Evolutionary conservation across 139 green algal species (phyloP).

Genomic region (Pleodorina starrii): DNA sequence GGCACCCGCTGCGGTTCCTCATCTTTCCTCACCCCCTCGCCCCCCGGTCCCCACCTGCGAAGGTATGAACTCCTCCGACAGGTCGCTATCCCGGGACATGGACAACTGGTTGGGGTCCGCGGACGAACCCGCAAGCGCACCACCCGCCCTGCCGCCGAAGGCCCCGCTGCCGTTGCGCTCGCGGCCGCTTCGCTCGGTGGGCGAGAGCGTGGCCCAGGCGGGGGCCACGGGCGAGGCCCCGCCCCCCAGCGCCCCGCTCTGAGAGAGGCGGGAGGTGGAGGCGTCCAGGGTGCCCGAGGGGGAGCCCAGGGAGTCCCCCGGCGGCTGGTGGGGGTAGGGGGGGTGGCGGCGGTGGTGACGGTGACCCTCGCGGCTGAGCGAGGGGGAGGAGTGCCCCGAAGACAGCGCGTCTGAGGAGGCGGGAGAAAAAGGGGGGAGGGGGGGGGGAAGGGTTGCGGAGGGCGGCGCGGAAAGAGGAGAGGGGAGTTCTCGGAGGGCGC

Average conservation of each 20-base stretch:
- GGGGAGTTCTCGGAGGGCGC: too few species aligned
- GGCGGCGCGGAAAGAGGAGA: too few species aligned
- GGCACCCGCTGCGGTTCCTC: too few species aligned
- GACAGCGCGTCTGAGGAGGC: not conserved
- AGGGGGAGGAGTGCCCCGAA: conserved; percentile 13
- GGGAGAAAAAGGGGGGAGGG: too few species aligned
- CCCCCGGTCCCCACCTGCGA: conserved; percentile 25
- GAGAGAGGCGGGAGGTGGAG: not conserved
- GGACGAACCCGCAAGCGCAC: too few species aligned
- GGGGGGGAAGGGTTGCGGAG: too few species aligned
- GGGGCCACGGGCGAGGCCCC: not conserved
- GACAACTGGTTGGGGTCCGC: conserved; percentile 1
- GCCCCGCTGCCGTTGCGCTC: not conserved
- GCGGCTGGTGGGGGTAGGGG: not conserved
- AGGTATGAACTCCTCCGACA: conserved; percentile 46
- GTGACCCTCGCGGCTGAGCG: not conserved
- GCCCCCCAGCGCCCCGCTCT: not conserved
- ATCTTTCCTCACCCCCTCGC: too few species aligned
- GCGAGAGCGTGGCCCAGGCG: not conserved
- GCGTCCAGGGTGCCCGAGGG: not conserved
- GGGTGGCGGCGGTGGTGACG: not conserved
- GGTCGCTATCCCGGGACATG: conserved; percentile 23
- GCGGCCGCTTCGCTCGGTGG: not conserved
- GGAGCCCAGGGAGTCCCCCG: not conserved
- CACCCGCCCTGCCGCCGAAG: not conserved